Percentiles rank a stretch among this genome's conserved stretches.
Evolutionary conservation across 2,329 filamentous ascomycete genomes (phyloP).

Genomic region (Akanthomyces muscarius): DNA sequence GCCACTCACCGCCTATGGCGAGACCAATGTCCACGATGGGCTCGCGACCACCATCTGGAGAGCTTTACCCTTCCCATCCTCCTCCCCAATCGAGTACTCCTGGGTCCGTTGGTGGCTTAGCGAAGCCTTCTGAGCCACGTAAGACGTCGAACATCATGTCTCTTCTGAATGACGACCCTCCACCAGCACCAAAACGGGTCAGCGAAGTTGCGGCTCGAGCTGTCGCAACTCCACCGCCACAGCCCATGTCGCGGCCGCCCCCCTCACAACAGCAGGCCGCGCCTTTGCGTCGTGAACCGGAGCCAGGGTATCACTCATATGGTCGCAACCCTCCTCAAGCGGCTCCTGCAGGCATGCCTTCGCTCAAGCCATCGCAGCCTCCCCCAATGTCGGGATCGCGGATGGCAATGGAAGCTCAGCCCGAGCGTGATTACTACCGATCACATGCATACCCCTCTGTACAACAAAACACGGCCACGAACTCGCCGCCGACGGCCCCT

Average conservation of each 20-base stretch:
- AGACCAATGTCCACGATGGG: slow-evolving; percentile 36
- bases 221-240: slow-evolving; percentile 49
- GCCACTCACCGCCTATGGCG: slow-evolving; percentile 37
- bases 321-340: slow-evolving; percentile 27
- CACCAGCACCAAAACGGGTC: slow-evolving; percentile 48
- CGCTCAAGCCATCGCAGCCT: slow-evolving; percentile 50
- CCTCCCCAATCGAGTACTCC: slow-evolving; percentile 26
- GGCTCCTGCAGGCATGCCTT: slow-evolving; percentile 47
- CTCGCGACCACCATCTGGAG: slow-evolving; percentile 19
- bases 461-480: slow-evolving; percentile 36
- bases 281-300: slow-evolving; percentile 47
- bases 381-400: slow-evolving; percentile 45
- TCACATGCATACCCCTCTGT: slow-evolving; percentile 34
- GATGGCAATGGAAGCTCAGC: slow-evolving; percentile 32
- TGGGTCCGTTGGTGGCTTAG: slow-evolving; percentile 32
- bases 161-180: slow-evolving; percentile 57
- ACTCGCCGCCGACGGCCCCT: slow-evolving; percentile 42
- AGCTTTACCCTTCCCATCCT: slow-evolving; percentile 31
- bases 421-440: slow-evolving; percentile 48
- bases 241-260: slow-evolving; percentile 39
- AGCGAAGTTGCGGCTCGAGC: slow-evolving; percentile 45
- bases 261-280: slow-evolving; percentile 37
- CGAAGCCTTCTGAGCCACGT: slow-evolving; percentile 44
- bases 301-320: slow-evolving; percentile 46
- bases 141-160: slow-evolving; percentile 63